These are phyloP conservation scores for Aquilaria yunnanensis DNA, from an alignment of 345 rosid species.

Conservation along the genomic window DNA sequence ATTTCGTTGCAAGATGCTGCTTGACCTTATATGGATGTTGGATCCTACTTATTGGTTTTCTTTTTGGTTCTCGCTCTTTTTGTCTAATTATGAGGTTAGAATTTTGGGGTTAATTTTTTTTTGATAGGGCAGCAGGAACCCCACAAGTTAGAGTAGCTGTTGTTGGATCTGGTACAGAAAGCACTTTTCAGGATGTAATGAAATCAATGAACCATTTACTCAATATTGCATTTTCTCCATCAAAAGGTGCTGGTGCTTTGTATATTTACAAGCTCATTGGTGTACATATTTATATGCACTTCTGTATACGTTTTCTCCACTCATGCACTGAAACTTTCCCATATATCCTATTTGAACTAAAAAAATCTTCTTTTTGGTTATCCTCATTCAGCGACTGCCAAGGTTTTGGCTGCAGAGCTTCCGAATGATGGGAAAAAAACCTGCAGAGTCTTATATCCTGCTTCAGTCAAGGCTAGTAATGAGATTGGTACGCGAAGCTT, in stretches of 20 bases:
- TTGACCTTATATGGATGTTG: no score
- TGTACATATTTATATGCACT: no score
- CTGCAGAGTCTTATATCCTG: slow-evolving; percentile 88
- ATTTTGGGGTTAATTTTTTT: slow-evolving; percentile 16
- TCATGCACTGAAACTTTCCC: no score
- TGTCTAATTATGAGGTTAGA: not conserved
- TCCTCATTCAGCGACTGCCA: slow-evolving; percentile 69
- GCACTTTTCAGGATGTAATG: slow-evolving; percentile 56
- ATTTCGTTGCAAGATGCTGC: not conserved
- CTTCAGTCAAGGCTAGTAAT: slow-evolving; percentile 81
- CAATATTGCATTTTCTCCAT: slow-evolving; percentile 72
- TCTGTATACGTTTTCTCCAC: no score
- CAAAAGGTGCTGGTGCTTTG: slow-evolving; percentile 57
- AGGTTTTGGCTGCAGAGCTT: slow-evolving; percentile 91
- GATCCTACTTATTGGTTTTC: not conserved
- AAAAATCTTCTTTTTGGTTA: not conserved
- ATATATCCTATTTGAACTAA: no score
- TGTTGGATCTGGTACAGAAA: slow-evolving; percentile 91
- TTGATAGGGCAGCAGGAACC: slow-evolving; percentile 72
- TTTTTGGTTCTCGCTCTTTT: not conserved
- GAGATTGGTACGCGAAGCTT: slow-evolving; percentile 59
- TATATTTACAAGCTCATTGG: no score
- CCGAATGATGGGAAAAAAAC: slow-evolving; percentile 51
- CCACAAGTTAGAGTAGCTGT: slow-evolving; percentile 69
- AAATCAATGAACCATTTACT: slow-evolving; percentile 35